These are phyloP conservation scores for Linnemannia zychae DNA, from an alignment of 192 early-diverging fungal genomes.

Conservation along the genomic window DNA sequence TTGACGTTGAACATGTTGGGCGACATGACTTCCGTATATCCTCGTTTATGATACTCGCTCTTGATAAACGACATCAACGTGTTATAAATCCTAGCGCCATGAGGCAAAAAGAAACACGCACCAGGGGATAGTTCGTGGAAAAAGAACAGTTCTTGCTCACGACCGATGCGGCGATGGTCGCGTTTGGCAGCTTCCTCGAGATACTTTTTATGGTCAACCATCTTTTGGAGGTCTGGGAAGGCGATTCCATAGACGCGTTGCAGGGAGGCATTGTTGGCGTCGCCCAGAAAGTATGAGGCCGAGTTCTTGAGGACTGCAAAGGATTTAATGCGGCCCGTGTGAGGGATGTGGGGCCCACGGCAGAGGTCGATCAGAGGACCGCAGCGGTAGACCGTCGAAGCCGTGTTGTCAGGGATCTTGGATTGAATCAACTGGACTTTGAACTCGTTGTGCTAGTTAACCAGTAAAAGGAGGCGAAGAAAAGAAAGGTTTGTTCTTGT, in stretches of 20 bases:
- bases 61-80: conserved; percentile 91
- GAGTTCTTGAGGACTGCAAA: conserved; percentile 96
- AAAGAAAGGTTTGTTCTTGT: background rate
- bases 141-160: conserved; percentile 98
- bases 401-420: conserved; percentile 90
- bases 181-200: conserved; percentile 94
- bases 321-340: conserved; percentile 93
- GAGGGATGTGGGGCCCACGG: conserved; percentile 94
- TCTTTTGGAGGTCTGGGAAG: conserved; percentile 97
- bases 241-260: conserved; percentile 99
- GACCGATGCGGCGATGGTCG: conserved; percentile 96
- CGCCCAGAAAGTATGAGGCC: conserved; percentile 96
- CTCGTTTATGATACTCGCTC: conserved; percentile 88
- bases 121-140: conserved; percentile 96
- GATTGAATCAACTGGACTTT: conserved; percentile 93
- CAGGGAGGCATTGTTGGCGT: conserved; percentile 96
- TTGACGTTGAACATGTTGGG: conserved; percentile 99
- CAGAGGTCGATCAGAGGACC: conserved; percentile 98
- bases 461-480: background rate
- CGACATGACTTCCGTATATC: conserved; percentile 95
- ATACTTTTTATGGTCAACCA: conserved; percentile 94
- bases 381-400: conserved; percentile 97
- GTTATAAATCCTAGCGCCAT: conserved; percentile 97
- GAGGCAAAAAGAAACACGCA: conserved; percentile 92
- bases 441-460: conserved; percentile 88